Percentiles rank a stretch among this genome's conserved stretches.
Evolutionary conservation across 148 eudicot genomes (phyloP).

Genomic region (Vaccinium macrocarpon): DNA sequence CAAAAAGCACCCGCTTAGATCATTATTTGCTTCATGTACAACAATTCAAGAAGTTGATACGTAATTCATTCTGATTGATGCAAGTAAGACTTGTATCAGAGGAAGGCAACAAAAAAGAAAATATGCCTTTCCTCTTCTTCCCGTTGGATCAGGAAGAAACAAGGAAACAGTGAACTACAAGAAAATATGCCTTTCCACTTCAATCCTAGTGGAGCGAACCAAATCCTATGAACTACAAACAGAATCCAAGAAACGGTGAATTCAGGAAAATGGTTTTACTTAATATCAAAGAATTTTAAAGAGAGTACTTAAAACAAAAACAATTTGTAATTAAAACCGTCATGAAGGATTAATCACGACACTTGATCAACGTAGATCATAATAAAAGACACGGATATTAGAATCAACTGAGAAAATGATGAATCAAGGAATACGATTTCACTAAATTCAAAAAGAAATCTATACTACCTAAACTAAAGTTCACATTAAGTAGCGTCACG

Average conservation of each 20-base stretch:
- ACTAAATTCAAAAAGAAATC: background rate
- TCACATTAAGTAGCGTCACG: background rate
- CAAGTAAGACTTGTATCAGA: background rate
- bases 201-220: background rate
- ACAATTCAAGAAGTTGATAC: background rate
- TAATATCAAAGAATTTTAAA: background rate
- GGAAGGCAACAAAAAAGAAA: background rate
- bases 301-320: background rate
- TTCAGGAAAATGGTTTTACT: too few species aligned
- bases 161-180: too few species aligned
- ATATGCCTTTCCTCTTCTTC: background rate
- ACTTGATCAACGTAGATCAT: background rate
- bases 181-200: background rate
- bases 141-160: background rate
- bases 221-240: background rate
- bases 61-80: background rate
- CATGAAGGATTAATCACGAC: background rate
- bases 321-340: background rate
- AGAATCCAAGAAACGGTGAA: background rate
- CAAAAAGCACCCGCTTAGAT: background rate
- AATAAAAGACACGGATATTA: background rate
- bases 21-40: background rate
- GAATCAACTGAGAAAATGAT: background rate
- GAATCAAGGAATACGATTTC: background rate
- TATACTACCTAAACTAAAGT: background rate